Conservation (phyloP, 441 rosid genomes). For the Gossypium aridum region DNA sequence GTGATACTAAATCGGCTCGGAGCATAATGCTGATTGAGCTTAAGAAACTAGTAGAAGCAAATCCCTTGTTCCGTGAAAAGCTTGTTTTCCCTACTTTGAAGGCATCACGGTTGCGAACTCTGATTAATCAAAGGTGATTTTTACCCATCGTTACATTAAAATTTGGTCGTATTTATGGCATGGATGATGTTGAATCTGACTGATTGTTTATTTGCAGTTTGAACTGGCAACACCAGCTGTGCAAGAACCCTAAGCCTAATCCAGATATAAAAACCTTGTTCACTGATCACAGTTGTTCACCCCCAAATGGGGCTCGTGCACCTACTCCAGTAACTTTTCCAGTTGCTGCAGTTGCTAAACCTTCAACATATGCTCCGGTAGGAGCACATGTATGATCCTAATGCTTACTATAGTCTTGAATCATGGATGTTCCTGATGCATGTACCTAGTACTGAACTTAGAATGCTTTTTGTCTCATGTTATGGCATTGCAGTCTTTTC, state of each 20-base stretch:
- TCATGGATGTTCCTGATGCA: constrained; percentile 9
- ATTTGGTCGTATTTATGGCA: background rate
- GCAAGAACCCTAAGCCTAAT: constrained; percentile 34
- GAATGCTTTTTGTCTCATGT: background rate
- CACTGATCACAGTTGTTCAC: constrained; percentile 28
- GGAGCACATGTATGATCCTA: constrained; percentile 23
- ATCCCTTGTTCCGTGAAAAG: constrained; percentile 37
- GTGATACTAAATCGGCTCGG: constrained; percentile 34
- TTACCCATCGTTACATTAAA: background rate
- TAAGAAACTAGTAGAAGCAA: constrained; percentile 1
- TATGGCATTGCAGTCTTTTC: constrained; percentile 37
- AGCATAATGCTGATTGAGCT: constrained; percentile 31
- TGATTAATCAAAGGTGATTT: constrained; percentile 26
- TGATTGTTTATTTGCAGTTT: constrained; percentile 21
- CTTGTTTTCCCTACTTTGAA: constrained; percentile 26
- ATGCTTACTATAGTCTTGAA: background rate
- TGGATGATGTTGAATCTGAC: background rate
- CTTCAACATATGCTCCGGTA: constrained; percentile 27
- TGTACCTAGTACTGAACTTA: constrained; percentile 1
- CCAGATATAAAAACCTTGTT: constrained; percentile 38
- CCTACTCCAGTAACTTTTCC: constrained; percentile 27
- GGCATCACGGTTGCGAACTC: constrained; percentile 24
- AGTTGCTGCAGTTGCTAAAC: constrained; percentile 29
- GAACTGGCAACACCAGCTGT: constrained; percentile 41
- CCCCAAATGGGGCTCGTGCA: constrained; percentile 27